phyloP scores from a whole-genome alignment of 116 monocot genomes.

The Trichopus zeylanicus region DNA sequence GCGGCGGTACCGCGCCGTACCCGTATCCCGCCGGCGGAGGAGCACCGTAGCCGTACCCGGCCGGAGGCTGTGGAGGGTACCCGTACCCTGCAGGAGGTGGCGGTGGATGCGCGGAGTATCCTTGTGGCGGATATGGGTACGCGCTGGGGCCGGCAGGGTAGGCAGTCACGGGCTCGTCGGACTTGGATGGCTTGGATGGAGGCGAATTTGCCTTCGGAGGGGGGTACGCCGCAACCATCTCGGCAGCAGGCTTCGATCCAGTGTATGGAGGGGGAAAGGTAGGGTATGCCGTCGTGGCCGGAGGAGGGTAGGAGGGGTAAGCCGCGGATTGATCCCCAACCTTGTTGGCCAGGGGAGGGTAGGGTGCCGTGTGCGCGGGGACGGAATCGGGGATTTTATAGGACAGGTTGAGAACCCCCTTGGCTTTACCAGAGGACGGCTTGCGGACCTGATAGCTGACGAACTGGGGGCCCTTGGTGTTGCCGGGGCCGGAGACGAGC shows the following conservation, averaged over 20 bases:
- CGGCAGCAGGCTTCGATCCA: too few relatives aligned
- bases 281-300: constrained; percentile 28
- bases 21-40: background rate
- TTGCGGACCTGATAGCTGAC: constrained; percentile 68
- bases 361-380: background rate
- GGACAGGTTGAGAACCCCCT: constrained; percentile 45
- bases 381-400: constrained; percentile 35
- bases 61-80: constrained; percentile 5
- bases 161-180: constrained; percentile 32
- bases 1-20: constrained; percentile 10
- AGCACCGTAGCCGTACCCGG: constrained; percentile 9
- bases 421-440: constrained; percentile 23
- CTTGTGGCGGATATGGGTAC: constrained; percentile 7
- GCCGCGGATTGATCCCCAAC: constrained; percentile 6
- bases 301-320: constrained; percentile 14
- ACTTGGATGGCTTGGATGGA: constrained; percentile 8
- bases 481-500: constrained; percentile 21
- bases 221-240: background rate
- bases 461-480: constrained; percentile 10
- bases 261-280: constrained; percentile 3
- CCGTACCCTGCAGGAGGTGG: background rate
- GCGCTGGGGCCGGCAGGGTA: constrained; percentile 23
- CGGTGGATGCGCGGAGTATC: background rate
- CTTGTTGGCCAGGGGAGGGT: background rate
- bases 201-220: constrained; percentile 14